phyloP scores from a whole-genome alignment of 2,329 filamentous ascomycete genomes.

The Ophiostoma sp. region DNA sequence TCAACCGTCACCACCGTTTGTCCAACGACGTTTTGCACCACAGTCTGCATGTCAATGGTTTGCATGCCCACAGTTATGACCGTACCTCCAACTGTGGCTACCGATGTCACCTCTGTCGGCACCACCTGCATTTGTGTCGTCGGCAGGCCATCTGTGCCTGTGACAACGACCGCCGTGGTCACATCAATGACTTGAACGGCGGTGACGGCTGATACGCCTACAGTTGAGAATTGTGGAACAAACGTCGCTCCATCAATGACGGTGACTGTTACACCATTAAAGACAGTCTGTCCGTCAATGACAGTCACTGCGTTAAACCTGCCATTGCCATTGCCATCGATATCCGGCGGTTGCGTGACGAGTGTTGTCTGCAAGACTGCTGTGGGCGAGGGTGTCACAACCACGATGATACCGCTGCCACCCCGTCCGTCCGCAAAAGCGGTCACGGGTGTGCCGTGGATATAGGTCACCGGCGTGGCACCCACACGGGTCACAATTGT shows the following conservation, averaged over 20 bases:
- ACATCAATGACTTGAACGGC: not conserved
- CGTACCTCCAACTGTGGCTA: constrained; percentile 23
- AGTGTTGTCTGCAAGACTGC: not conserved
- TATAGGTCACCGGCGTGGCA: constrained; percentile 8
- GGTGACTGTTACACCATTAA: not conserved
- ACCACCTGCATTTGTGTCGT: not conserved
- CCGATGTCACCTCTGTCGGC: constrained; percentile 29
- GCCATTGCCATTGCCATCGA: constrained; percentile 21
- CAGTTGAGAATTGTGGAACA: constrained; percentile 15
- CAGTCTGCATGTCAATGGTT: constrained; percentile 19
- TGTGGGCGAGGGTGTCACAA: constrained; percentile 22
- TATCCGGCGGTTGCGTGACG: not conserved
- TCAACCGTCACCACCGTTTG: constrained; percentile 17
- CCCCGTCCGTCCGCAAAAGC: not conserved
- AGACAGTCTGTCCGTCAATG: not conserved
- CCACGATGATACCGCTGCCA: not conserved
- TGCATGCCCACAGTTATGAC: constrained; percentile 15
- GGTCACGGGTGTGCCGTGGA: constrained; percentile 1
- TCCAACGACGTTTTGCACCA: not conserved
- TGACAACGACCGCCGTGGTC: not conserved
- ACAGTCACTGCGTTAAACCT: not conserved
- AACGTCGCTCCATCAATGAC: constrained; percentile 19
- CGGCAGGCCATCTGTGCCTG: constrained; percentile 7
- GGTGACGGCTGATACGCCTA: constrained; percentile 28
- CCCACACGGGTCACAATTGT: constrained; percentile 26